Evolutionary conservation across 352 stramenopile species (phyloP).

Genomic region (Phytopythium cucurbitacearum): DNA sequence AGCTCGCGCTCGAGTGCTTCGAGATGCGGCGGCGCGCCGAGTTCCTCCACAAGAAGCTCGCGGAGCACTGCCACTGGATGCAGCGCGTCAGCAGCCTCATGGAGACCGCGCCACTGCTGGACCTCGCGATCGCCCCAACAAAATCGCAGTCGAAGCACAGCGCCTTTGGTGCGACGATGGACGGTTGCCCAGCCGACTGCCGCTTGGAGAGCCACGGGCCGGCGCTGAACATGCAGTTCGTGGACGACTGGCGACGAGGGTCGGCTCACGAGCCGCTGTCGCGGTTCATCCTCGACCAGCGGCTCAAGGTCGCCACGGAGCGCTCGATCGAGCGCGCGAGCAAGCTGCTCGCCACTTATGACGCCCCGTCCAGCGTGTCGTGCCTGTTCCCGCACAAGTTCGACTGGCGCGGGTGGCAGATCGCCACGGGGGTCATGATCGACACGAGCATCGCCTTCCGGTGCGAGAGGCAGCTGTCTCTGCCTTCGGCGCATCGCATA

Average conservation of each 20-base stretch:
- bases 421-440: constrained; percentile 30
- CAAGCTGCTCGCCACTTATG: constrained; percentile 29
- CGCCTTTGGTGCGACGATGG: too few species aligned
- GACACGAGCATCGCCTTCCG: constrained; percentile 40
- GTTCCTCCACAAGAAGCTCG: constrained; percentile 41
- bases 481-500: constrained; percentile 2
- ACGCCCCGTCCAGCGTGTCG: constrained; percentile 3
- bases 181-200: too few species aligned
- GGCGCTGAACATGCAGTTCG: constrained; percentile 7
- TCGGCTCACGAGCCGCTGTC: constrained; percentile 14
- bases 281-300: constrained; percentile 27
- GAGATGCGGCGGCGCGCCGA: constrained; percentile 30
- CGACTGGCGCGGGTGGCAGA: constrained; percentile 39
- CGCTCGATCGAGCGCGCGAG: constrained; percentile 25
- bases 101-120: constrained; percentile 41
- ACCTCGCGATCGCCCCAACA: constrained; percentile 12
- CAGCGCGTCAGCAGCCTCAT: constrained; percentile 42
- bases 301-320: constrained; percentile 16
- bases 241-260: constrained; percentile 23
- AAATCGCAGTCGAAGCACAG: constrained; percentile 4
- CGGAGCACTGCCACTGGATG: constrained; percentile 45
- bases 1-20: constrained; percentile 11
- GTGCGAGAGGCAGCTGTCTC: constrained; percentile 29
- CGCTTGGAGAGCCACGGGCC: neutral
- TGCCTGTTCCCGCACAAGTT: constrained; percentile 33